Percentiles rank a stretch among this genome's conserved stretches.
These are phyloP conservation scores for Linaria vulgaris DNA, from an alignment of 257 asterid genomes.

Conservation along the genomic window DNA sequence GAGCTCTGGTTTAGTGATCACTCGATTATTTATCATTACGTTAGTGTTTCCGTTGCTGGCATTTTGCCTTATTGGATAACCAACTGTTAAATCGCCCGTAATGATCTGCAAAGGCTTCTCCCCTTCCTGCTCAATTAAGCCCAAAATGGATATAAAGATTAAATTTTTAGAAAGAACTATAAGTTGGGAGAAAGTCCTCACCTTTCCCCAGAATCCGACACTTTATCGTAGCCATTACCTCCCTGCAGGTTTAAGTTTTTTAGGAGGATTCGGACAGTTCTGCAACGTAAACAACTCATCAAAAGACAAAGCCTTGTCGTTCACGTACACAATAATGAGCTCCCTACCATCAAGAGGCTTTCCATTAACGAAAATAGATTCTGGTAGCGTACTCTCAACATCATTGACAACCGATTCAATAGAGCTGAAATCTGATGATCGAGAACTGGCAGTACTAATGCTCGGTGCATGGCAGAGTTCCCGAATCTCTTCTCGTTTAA, in stretches of 20 bases:
- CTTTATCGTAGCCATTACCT: slow-evolving; percentile 88
- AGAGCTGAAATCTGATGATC: no score
- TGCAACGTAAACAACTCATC: slow-evolving; percentile 59
- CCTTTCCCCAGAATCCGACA: slow-evolving; percentile 95
- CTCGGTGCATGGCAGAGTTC: no score
- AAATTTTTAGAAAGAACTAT: background rate
- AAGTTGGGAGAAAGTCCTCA: slow-evolving; percentile 27
- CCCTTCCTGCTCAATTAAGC: slow-evolving; percentile 63
- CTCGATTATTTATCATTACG: slow-evolving; percentile 64
- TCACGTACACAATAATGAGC: slow-evolving; percentile 55
- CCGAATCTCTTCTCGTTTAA: no score
- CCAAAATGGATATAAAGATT: slow-evolving; percentile 4
- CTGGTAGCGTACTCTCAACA: no score
- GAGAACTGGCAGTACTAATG: no score
- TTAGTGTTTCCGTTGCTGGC: slow-evolving; percentile 84
- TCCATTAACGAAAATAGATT: no score
- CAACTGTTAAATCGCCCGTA: slow-evolving; percentile 55
- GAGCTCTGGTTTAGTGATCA: slow-evolving; percentile 69
- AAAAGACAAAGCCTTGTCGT: slow-evolving; percentile 50
- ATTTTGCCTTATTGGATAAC: slow-evolving; percentile 40
- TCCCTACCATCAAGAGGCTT: no score
- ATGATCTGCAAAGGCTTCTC: slow-evolving; percentile 79
- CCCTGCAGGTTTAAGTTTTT: slow-evolving; percentile 83
- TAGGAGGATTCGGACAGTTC: slow-evolving; percentile 76
- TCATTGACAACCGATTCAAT: no score